Evolutionary conservation across 371 early-diverging fungal species (phyloP).

Genomic region (Mucor sp.): DNA sequence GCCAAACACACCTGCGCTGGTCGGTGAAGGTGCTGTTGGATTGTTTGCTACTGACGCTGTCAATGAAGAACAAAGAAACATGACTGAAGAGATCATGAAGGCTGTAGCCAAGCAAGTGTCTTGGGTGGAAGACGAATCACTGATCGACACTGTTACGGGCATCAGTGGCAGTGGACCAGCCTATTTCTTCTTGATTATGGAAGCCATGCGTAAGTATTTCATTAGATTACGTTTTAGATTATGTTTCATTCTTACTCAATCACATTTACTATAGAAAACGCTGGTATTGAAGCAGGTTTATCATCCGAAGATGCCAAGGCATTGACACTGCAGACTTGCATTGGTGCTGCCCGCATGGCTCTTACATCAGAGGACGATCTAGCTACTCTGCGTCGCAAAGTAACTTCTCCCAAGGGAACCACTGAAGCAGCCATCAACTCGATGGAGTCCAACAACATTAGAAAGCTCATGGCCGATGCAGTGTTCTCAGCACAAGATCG

Average conservation of each 20-base stretch:
- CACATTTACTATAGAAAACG: slow-evolving; percentile 55
- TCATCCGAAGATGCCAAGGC: slow-evolving; percentile 72
- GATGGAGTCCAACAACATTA: slow-evolving; percentile 66
- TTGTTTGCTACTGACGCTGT: slow-evolving; percentile 73
- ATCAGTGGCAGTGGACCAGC: slow-evolving; percentile 92
- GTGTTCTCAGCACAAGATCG: slow-evolving; percentile 73
- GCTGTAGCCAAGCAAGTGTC: slow-evolving; percentile 76
- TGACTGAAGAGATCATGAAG: slow-evolving; percentile 67
- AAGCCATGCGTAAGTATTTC: slow-evolving; percentile 69
- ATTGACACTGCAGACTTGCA: slow-evolving; percentile 86
- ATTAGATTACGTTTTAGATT: not conserved
- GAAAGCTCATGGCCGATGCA: slow-evolving; percentile 58
- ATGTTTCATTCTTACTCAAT: not conserved
- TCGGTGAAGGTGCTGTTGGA: slow-evolving; percentile 88
- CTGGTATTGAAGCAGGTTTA: slow-evolving; percentile 81
- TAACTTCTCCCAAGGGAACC: slow-evolving; percentile 94
- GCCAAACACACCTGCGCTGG: slow-evolving; percentile 94
- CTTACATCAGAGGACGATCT: slow-evolving; percentile 70
- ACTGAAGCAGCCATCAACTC: slow-evolving; percentile 88
- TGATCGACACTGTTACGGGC: slow-evolving; percentile 89
- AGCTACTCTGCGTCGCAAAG: slow-evolving; percentile 79
- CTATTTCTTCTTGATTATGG: slow-evolving; percentile 91
- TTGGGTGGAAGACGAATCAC: slow-evolving; percentile 79
- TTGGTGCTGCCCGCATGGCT: slow-evolving; percentile 90
- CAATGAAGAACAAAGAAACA: slow-evolving; percentile 57